Evolutionary conservation across 176 grass and related monocot species (phyloP), one percentile per base, ranked within the genome.

Genomic region (Echinochloa phyllopogon): DNA sequence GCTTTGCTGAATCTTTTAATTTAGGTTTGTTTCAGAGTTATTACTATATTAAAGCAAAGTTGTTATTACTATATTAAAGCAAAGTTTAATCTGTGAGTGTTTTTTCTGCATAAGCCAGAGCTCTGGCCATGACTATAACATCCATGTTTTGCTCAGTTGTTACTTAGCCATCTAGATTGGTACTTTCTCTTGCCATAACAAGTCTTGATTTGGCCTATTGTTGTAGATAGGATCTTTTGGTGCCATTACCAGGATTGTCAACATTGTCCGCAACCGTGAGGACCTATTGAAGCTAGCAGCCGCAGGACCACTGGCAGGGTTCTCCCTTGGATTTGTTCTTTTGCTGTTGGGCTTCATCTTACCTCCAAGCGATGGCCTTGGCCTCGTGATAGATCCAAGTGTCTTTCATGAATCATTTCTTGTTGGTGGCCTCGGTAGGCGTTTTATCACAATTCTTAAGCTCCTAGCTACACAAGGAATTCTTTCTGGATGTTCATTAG

Each of bases 161-260:
- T 74, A 13, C 11, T 27, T 23, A 4, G 17, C 82, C 65, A 82
- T 77, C 17, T 72, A 63, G 17, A 24, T 61, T 27, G 18, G n/a
- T 66, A 68, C n/a, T 66, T 43, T 44, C 1, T 43, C 40, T 81
- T 74, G 10, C 4, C 38, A 65, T 72, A 49, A 78, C 13, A 5
- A 76, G 15, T 41, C 14, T 80, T 52, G 37, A 8, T 52, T 27
- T 82, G 23, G 62, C 69, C 14, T 53, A 37, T 82, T 82, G 1
- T 66, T 87, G 85, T 92, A 99, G 96, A 94, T 96, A 86, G 96
- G 96, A 86, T 99, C 96, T 64, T 99, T 96, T 84, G 96, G 96
- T 85, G 86, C 89, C 63, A 96, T 99, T 82, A 99, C 96, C 64
- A 93, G 93, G 77, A 96, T 96, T 72, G 65, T 94, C 83, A 96